phyloP scores from a whole-genome alignment of 1,139 yeast genomes.

The Hemisphaericaspora xylanilytica region DNA sequence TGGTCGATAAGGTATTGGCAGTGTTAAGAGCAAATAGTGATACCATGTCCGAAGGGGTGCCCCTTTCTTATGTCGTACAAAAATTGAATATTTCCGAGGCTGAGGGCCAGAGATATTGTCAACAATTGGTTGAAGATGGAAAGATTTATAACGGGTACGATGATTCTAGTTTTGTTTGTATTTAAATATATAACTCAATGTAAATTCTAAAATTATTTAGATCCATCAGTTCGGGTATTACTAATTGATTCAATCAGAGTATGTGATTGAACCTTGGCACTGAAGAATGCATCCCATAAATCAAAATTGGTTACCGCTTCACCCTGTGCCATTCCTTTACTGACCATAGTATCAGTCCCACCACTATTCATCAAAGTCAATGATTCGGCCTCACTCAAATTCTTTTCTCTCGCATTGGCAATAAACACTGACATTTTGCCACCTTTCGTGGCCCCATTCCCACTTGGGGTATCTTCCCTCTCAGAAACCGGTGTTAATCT shows the following conservation, averaged over 20 bases:
- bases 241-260: not conserved
- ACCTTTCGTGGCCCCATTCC: not conserved
- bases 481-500: conserved; percentile 3
- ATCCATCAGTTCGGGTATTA: not conserved
- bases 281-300: conserved; percentile 60
- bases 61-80: conserved; percentile 58
- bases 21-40: conserved; percentile 51
- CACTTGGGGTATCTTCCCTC: not conserved
- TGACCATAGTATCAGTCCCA: conserved; percentile 43
- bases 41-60: conserved; percentile 73
- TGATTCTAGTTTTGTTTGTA: conserved; percentile 46
- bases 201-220: too few species aligned
- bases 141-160: conserved; percentile 66
- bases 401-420: conserved; percentile 19
- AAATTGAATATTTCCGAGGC: conserved; percentile 49
- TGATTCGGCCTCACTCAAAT: conserved; percentile 35
- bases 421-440: conserved; percentile 1
- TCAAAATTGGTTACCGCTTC: conserved; percentile 56
- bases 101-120: conserved; percentile 49
- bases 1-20: conserved; percentile 45
- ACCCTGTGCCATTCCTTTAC: conserved; percentile 45
- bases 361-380: conserved; percentile 36
- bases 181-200: too few species aligned
- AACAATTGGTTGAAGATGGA: conserved; percentile 60
- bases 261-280: conserved; percentile 15